Evolutionary conservation across 2,329 filamentous ascomycete genomes (phyloP), one percentile per base, ranked within the genome.

Genomic region (Metarhizium robertsii): DNA sequence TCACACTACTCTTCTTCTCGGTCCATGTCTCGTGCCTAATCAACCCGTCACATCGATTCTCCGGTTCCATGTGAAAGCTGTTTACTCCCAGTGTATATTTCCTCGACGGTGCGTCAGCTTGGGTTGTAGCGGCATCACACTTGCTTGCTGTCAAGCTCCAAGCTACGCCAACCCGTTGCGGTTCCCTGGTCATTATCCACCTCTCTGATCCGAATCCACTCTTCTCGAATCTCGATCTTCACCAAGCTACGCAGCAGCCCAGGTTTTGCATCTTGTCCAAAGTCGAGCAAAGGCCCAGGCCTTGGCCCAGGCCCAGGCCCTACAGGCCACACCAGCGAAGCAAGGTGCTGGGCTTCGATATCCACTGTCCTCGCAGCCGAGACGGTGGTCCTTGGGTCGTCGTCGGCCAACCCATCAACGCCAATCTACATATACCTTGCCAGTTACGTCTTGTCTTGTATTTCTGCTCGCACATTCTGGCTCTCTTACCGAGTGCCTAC

Each of bases 211-310:
- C 18, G 13, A 50, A 55, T 55, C 56, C 52, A 52, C 50, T 47
- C 50, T 25, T 38, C 45, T 36, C 34, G 57, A 62, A 65, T 62
- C 62, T 65, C 65, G 61, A 67, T 67, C 62, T 63, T 59, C 42
- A 45, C 42, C n/a, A 45, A 45, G 38, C 38, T 40, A 40, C 42
- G 6, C 6, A 10, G 42, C 43, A 52, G 32, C 43, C 50, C 30
- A 42, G 4, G 34, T 45, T 20, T 16, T 52, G 38, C 50, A 52
- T 20, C 51, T 46, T 43, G 16, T 16, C 18, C 42, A 25, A 16
- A 46, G 36, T 20, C 53, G 18, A 30, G 20, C 52, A 38, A 51
- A 58, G 53, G 6, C 42, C 53, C 48, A 52, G 60, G 52, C 60
- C 55, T 56, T 54, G 60, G 63, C 60, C 59, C 59, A 52, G 60